Percentiles rank a stretch among this genome's conserved stretches.
Conservation (phyloP, 1,139 yeast species). For the Magnusiomyces sp. region DNA sequence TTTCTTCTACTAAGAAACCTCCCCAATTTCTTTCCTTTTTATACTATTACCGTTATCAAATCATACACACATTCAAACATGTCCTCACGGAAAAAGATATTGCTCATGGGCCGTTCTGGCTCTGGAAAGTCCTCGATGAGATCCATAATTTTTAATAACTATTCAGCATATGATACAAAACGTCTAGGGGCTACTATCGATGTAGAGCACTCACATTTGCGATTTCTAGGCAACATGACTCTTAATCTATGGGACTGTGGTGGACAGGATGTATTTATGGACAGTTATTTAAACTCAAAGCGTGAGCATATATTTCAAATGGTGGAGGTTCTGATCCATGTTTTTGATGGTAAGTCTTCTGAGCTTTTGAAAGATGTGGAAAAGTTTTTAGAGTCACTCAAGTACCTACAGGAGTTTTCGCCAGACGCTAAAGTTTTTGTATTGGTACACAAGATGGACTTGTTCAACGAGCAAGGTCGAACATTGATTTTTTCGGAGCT, state of each 20-base stretch:
- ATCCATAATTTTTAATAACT: constrained; percentile 87
- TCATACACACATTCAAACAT: neutral
- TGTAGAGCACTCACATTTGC: constrained; percentile 89
- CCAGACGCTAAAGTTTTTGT: constrained; percentile 92
- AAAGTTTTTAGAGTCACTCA: constrained; percentile 75
- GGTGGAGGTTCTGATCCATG: constrained; percentile 96
- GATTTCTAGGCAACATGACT: constrained; percentile 92
- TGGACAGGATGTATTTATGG: constrained; percentile 89
- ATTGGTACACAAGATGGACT: constrained; percentile 89
- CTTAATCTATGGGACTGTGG: constrained; percentile 98
- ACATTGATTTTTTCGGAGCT: constrained; percentile 75
- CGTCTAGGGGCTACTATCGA: constrained; percentile 95
- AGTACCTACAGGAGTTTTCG: constrained; percentile 72
- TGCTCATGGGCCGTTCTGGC: constrained; percentile 82
- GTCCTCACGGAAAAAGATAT: constrained; percentile 39
- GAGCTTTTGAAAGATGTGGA: constrained; percentile 90
- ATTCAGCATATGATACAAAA: constrained; percentile 93
- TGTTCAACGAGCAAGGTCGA: constrained; percentile 80
- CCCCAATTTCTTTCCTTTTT: too few relatives aligned
- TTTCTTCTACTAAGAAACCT: too few relatives aligned
- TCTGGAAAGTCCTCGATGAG: constrained; percentile 98
- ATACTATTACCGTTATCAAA: too few relatives aligned
- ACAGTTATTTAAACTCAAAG: constrained; percentile 79
- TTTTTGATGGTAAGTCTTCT: constrained; percentile 90
- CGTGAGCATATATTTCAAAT: constrained; percentile 87